Evolutionary conservation across 2,329 filamentous ascomycete genomes (phyloP).

Genomic region (Fusarium torreyae): DNA sequence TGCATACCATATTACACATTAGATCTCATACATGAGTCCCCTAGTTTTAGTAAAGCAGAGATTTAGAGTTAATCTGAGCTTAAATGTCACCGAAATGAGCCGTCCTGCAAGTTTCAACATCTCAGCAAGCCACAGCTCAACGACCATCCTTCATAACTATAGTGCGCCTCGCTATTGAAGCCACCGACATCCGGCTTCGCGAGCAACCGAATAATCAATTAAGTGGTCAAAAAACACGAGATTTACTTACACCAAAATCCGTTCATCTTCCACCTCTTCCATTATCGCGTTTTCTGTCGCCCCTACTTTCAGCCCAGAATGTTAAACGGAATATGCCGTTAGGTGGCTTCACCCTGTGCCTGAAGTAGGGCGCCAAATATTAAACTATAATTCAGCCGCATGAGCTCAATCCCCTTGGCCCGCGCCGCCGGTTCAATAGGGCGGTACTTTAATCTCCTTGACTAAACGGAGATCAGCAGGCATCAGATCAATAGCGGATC

Average conservation of each 20-base stretch:
- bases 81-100: neutral
- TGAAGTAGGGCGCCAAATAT: constrained; percentile 21
- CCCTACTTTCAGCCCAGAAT: fast-evolving
- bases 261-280: no score
- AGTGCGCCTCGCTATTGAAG: neutral
- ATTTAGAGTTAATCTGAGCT: neutral
- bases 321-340: neutral
- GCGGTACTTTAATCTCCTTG: constrained; percentile 12
- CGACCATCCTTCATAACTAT: neutral
- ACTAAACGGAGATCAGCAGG: constrained; percentile 15
- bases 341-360: constrained; percentile 16
- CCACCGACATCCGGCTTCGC: neutral
- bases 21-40: no score
- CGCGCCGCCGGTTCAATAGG: neutral
- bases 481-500: constrained; percentile 3
- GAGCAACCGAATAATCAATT: neutral
- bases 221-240: no score
- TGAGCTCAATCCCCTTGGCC: constrained; percentile 6
- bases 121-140: neutral
- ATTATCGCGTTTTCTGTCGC: no score
- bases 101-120: neutral
- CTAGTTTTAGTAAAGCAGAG: neutral
- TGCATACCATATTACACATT: no score
- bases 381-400: constrained; percentile 33
- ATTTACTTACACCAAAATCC: no score